Percentiles rank a stretch among this genome's conserved stretches.
These are phyloP conservation scores for Striga hermonthica DNA, from an alignment of 305 asterid species.

Conservation along the genomic window DNA sequence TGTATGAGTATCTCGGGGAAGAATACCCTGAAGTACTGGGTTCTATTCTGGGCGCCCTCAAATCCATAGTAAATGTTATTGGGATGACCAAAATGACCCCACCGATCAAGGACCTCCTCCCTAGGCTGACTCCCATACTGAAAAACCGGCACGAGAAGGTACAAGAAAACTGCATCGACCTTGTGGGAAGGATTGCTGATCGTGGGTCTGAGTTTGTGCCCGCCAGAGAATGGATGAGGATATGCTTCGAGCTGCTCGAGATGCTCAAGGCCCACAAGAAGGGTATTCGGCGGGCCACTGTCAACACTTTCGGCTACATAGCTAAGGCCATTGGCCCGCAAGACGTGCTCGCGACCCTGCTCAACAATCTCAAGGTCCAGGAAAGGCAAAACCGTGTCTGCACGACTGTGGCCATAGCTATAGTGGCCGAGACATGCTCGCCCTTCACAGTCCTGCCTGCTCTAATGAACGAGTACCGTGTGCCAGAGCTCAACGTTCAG, in stretches of 20 bases:
- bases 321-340: conserved; percentile 98
- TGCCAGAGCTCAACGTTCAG: conserved; percentile 94
- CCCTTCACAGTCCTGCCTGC: conserved; percentile 94
- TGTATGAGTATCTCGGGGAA: conserved; percentile 90
- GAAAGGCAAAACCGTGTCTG: conserved; percentile 97
- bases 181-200: conserved; percentile 93
- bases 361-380: conserved; percentile 92
- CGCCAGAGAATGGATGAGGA: conserved; percentile 98
- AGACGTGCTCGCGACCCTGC: conserved; percentile 84
- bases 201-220: conserved; percentile 96
- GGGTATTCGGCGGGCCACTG: conserved; percentile 94
- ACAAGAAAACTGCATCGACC: conserved; percentile 94
- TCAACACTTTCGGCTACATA: conserved; percentile 88
- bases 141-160: conserved; percentile 94
- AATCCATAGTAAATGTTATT: conserved; percentile 90
- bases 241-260: conserved; percentile 95
- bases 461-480: conserved; percentile 89
- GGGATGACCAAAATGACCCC: conserved; percentile 99
- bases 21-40: conserved; percentile 96
- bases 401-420: conserved; percentile 96
- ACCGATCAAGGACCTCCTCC: conserved; percentile 91
- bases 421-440: conserved; percentile 93
- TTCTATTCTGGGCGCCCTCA: conserved; percentile 87
- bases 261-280: conserved; percentile 98
- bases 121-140: conserved; percentile 86